Base-by-base conservation (phyloP, 176 grass and related monocot species). In the Thinopyrum elongatum region DNA sequence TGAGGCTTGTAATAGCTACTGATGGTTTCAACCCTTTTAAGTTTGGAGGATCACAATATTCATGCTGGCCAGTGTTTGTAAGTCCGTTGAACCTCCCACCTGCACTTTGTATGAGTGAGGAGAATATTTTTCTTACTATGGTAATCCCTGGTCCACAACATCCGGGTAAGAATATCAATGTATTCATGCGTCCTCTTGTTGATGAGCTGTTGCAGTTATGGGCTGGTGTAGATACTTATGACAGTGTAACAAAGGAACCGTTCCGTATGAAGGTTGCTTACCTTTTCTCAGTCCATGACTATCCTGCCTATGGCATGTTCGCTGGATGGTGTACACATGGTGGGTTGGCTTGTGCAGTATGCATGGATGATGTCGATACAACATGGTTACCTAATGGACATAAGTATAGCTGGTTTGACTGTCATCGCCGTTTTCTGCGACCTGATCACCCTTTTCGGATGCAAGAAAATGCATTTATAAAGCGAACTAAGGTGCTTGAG, bases 31-130 rank as follows among this genome's bases (percentile, higher is more conserved):
- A 62, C 3, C 73, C 25, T 3, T 85, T 65, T 64, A 67, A 1
- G 2, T 77, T 66, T 62, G 65, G 33, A 3, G 57, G 14, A 49
- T 7, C 28, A 39, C 77, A 69, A 25, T 82, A 76, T 38, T 83
- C 79, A 36, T 88, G 69, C 1, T 77, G 77, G 78, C n/a, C 17
- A 0, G 36, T 82, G 30, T 88, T 65, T 83, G 19, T 88, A 1
- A 17, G 31, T 8, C 83, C 55, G 4, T 26, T 65, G 7, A 85
- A 85, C 26, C 35, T 78, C 5, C 21, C 84, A 8, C 74, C 39
- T 2, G 27, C 13, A 6, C 41, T 86, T 15, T 35, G 34, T 2
- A 34, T 86, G 75, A 70, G 70, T 4, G 63, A 57, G 0, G 10
- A 70, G 1, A 58, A 64, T 11, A 59, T 79, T 1, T 86, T 86